phyloP scores from a whole-genome alignment of 768 basidiomycete species.

The Ramaria sp. region DNA sequence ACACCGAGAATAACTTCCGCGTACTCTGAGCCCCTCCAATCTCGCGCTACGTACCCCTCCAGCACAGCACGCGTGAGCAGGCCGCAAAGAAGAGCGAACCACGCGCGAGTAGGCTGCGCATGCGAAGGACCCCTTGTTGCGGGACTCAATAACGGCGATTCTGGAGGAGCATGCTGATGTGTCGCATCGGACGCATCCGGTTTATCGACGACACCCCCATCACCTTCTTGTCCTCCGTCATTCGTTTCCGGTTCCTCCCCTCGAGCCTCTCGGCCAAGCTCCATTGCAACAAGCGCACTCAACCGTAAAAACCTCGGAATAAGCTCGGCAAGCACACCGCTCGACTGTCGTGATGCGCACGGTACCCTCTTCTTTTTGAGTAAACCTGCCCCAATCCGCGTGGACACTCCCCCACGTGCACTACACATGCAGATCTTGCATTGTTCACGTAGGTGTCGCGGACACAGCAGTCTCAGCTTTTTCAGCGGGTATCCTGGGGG shows the following conservation, averaged over 20 bases:
- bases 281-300: conserved; percentile 68
- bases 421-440: not conserved
- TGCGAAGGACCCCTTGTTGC: conserved; percentile 6
- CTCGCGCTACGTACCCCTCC: conserved; percentile 74
- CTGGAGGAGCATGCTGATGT: too few relatives aligned
- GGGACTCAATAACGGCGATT: conserved; percentile 3
- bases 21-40: conserved; percentile 66
- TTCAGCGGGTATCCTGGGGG: conserved; percentile 4
- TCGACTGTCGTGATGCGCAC: conserved; percentile 2
- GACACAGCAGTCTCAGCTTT: conserved; percentile 7
- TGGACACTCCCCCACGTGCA: not conserved
- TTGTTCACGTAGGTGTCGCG: conserved; percentile 1
- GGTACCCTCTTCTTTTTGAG: not conserved
- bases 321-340: conserved; percentile 13
- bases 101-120: conserved; percentile 50
- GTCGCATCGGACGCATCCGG: not conserved
- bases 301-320: conserved; percentile 54
- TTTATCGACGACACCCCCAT: too few relatives aligned
- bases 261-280: conserved; percentile 60
- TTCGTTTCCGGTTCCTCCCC: conserved; percentile 33
- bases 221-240: conserved; percentile 21
- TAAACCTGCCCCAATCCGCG: conserved; percentile 3
- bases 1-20: conserved; percentile 64
- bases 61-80: conserved; percentile 74
- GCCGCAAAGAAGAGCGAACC: conserved; percentile 73